Evolutionary conservation across 768 basidiomycete species (phyloP).

Genomic region (Amanita inopinata): DNA sequence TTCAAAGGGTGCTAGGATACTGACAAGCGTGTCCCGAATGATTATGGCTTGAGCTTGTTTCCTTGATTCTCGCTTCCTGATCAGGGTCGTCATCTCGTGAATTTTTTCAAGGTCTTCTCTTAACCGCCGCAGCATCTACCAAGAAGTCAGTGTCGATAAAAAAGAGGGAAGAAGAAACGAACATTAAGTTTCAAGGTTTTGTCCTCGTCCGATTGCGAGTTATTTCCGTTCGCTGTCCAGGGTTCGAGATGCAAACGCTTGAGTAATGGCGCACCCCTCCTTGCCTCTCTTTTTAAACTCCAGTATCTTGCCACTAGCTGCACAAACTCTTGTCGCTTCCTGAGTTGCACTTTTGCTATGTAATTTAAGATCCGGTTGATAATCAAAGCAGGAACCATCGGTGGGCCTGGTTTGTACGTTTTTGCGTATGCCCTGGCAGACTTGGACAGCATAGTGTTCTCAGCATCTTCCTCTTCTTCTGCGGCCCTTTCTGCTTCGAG

Average conservation of each 20-base stretch:
- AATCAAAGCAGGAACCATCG: conserved; percentile 80
- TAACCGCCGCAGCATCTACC: conserved; percentile 50
- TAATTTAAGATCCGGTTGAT: conserved; percentile 74
- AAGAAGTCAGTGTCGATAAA: background rate
- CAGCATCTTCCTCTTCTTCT: conserved; percentile 30
- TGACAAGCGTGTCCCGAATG: conserved; percentile 55
- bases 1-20: conserved; percentile 59
- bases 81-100: conserved; percentile 52
- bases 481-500: conserved; percentile 32
- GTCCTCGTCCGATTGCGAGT: conserved; percentile 71
- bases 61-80: conserved; percentile 69
- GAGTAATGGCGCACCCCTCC: conserved; percentile 86
- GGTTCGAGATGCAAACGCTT: conserved; percentile 94
- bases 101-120: conserved; percentile 72
- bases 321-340: conserved; percentile 73
- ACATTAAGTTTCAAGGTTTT: conserved; percentile 78
- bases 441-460: conserved; percentile 45
- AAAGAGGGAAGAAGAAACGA: conserved; percentile 15
- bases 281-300: conserved; percentile 92
- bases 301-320: conserved; percentile 82
- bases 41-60: conserved; percentile 65
- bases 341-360: conserved; percentile 53
- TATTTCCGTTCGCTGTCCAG: conserved; percentile 76
- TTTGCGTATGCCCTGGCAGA: conserved; percentile 87
- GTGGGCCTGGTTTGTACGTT: conserved; percentile 86